These are phyloP conservation scores for Pseudoscleropodium purum DNA, from an alignment of 225 moss, liverwort and hornwort species.

Conservation along the genomic window DNA sequence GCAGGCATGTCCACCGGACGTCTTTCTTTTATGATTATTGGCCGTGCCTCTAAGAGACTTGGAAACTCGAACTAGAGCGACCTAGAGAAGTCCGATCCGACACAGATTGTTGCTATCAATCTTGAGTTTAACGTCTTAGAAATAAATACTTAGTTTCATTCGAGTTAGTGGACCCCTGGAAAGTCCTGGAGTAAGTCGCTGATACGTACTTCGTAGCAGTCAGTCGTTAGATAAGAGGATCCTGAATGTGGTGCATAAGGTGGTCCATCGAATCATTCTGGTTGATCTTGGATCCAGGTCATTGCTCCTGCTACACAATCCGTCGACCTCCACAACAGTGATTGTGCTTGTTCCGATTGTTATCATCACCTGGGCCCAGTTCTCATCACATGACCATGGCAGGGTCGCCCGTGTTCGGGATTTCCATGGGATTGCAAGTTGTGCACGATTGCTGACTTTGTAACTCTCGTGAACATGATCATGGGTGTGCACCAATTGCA, in stretches of 20 bases:
- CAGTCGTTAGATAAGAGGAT: background rate
- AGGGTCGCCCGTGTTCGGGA: background rate
- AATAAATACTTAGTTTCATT: background rate
- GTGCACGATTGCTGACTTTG: background rate
- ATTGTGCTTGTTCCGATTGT: constrained; percentile 5
- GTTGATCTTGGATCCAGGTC: background rate
- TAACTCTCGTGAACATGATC: background rate
- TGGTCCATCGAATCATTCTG: background rate
- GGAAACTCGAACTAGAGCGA: background rate
- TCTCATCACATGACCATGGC: background rate
- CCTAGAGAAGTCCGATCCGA: background rate
- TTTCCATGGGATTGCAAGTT: background rate
- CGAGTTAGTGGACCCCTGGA: background rate
- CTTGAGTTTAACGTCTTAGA: background rate
- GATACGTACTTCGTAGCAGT: background rate
- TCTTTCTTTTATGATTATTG: background rate
- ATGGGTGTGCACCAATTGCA: background rate
- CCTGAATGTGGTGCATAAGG: background rate
- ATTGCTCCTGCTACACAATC: constrained; percentile 3
- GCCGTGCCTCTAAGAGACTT: background rate
- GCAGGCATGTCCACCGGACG: background rate
- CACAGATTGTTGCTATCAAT: background rate
- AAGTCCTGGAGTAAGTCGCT: background rate
- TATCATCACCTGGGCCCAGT: background rate
- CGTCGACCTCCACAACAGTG: constrained; percentile 11